A percentile compares a stretch with the other conserved stretches of the same genome.
Evolutionary conservation across 2,329 filamentous ascomycete species (phyloP).

Genomic region (Claviceps sp.): DNA sequence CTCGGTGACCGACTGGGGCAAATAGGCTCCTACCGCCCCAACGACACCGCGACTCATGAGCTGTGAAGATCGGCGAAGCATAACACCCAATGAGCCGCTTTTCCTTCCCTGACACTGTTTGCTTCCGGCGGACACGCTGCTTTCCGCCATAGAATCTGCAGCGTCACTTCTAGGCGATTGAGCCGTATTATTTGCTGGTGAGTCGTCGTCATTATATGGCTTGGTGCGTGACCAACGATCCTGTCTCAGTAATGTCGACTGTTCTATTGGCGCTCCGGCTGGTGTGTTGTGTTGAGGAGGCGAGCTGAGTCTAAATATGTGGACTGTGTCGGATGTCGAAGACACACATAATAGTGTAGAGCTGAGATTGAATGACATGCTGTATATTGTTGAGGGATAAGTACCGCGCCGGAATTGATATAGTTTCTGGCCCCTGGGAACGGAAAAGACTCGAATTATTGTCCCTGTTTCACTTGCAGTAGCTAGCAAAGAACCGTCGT

Average conservation of each 20-base stretch:
- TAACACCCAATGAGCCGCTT: conserved; percentile 74
- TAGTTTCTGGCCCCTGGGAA: conserved; percentile 81
- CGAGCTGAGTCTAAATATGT: conserved; percentile 73
- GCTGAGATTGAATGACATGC: conserved; percentile 96
- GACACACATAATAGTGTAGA: conserved; percentile 91
- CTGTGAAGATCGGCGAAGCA: conserved; percentile 88
- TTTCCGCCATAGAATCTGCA: conserved; percentile 21
- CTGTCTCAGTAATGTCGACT: conserved; percentile 26
- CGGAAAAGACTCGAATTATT: conserved; percentile 88
- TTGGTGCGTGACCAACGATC: conserved; percentile 41
- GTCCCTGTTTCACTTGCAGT: conserved; percentile 96
- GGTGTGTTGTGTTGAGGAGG: conserved; percentile 27
- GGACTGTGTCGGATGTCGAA: conserved; percentile 89
- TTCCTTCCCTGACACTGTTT: conserved; percentile 28
- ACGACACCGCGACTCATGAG: conserved; percentile 83
- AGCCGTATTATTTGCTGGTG: conserved; percentile 29
- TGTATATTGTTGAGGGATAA: conserved; percentile 90
- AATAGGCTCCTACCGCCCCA: conserved; percentile 77
- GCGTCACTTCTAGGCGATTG: conserved; percentile 40
- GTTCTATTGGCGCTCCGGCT: conserved; percentile 22
- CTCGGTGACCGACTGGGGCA: conserved; percentile 86
- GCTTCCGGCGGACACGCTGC: conserved; percentile 14
- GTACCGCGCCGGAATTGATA: conserved; percentile 94
- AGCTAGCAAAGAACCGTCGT: conserved; percentile 78
- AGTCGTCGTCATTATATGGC: conserved; percentile 34